Evolutionary conservation across 2,329 filamentous ascomycete species (phyloP).

Genomic region (Microascus cirrosus): DNA sequence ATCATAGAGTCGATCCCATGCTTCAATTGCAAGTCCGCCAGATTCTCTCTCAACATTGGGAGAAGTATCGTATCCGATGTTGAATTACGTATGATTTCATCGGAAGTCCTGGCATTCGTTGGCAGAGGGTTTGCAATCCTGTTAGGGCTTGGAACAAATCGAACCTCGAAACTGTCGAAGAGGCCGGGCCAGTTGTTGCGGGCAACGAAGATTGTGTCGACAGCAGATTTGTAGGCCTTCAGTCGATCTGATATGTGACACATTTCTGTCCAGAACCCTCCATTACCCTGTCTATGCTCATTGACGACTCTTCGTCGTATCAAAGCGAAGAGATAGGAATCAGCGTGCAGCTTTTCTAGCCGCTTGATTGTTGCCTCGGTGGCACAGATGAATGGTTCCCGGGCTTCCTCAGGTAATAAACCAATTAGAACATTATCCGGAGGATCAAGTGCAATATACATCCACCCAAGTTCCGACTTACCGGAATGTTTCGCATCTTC

Average conservation of each 20-base stretch:
- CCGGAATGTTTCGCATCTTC: neutral
- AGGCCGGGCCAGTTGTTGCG: conserved; percentile 15
- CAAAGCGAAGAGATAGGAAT: neutral
- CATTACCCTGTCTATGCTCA: conserved; percentile 5
- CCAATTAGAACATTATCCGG: neutral
- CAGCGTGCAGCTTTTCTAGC: neutral
- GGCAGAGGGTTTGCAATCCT: conserved; percentile 8
- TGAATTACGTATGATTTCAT: conserved; percentile 14
- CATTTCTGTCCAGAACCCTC: conserved; percentile 17
- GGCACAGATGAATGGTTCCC: neutral
- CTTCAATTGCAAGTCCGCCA: conserved; percentile 10
- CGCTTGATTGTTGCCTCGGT: neutral
- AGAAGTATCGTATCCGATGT: neutral
- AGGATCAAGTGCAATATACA: neutral
- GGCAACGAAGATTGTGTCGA: conserved; percentile 10
- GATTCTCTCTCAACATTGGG: conserved; percentile 6
- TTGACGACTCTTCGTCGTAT: conserved; percentile 13
- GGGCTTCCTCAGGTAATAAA: neutral
- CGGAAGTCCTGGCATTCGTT: conserved; percentile 9
- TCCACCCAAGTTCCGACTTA: neutral
- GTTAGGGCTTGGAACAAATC: conserved; percentile 15
- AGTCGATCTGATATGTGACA: conserved; percentile 16
- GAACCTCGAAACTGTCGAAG: conserved; percentile 18
- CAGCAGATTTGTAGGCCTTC: conserved; percentile 10
- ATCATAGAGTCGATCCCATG: conserved; percentile 14